phyloP scores from a whole-genome alignment of 2,329 filamentous ascomycete genomes.

The Parafenestella ontariensis region DNA sequence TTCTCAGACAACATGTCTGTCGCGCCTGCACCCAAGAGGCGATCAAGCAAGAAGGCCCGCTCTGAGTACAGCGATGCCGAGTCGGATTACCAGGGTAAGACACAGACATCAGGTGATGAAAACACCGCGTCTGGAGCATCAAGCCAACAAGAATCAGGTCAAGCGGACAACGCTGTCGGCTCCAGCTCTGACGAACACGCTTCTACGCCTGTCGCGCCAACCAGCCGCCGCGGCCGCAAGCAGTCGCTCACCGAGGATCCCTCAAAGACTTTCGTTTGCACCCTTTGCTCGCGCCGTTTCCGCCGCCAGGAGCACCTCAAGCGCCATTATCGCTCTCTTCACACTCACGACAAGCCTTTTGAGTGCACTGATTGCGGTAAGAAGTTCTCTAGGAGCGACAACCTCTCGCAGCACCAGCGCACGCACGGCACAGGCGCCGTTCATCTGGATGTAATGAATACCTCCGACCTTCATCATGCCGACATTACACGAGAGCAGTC shows the following conservation, averaged over 20 bases:
- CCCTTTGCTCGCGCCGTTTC: slow-evolving; percentile 95
- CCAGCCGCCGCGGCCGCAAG: slow-evolving; percentile 94
- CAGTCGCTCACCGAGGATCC: slow-evolving; percentile 97
- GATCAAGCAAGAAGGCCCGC: slow-evolving; percentile 35
- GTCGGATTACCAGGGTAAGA: slow-evolving; percentile 46
- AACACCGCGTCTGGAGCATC: slow-evolving; percentile 45
- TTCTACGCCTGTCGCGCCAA: slow-evolving; percentile 49
- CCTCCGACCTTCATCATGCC: slow-evolving; percentile 61
- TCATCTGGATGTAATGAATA: slow-evolving; percentile 86
- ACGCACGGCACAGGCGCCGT: slow-evolving; percentile 92
- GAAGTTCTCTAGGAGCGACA: slow-evolving; percentile 98
- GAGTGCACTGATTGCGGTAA: slow-evolving; percentile 98
- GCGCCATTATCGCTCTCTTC: slow-evolving; percentile 96
- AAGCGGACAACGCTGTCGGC: slow-evolving; percentile 54
- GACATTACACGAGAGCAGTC: slow-evolving; percentile 54
- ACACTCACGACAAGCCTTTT: slow-evolving; percentile 98
- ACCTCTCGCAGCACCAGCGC: slow-evolving; percentile 92
- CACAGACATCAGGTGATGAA: slow-evolving; percentile 41
- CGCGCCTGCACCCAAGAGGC: slow-evolving; percentile 33
- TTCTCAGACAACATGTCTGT: slow-evolving; percentile 43
- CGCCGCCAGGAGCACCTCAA: slow-evolving; percentile 98
- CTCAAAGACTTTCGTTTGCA: slow-evolving; percentile 97
- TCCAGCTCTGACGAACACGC: slow-evolving; percentile 54
- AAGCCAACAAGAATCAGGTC: slow-evolving; percentile 45
- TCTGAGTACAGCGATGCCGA: slow-evolving; percentile 45